A percentile compares a stretch with the other conserved stretches of the same genome.
These are phyloP conservation scores for Inga laurina DNA, from an alignment of 306 rosid genomes.

Conservation along the genomic window DNA sequence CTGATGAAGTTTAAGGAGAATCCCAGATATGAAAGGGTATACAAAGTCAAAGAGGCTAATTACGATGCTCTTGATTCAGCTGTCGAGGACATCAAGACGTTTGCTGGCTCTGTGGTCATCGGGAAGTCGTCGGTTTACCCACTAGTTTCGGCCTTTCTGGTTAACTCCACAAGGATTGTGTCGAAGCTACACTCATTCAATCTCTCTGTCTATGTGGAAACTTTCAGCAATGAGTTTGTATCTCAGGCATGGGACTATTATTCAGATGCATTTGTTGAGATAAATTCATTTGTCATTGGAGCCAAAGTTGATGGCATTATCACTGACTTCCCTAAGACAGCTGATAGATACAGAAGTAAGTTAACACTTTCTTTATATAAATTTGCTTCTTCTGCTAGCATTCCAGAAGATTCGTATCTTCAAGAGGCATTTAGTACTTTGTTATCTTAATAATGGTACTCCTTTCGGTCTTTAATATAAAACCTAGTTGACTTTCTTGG, in stretches of 20 bases:
- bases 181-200: conserved; percentile 44
- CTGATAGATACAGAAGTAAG: conserved; percentile 87
- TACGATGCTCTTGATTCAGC: conserved; percentile 45
- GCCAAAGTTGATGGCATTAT: conserved; percentile 61
- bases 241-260: conserved; percentile 96
- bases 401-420: background rate
- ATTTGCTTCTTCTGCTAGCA: conserved; percentile 18
- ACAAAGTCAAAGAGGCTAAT: conserved; percentile 55
- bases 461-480: too few species aligned
- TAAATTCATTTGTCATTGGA: conserved; percentile 62
- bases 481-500: too few species aligned
- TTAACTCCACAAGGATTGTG: conserved; percentile 45
- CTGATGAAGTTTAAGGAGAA: conserved; percentile 57
- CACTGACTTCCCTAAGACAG: conserved; percentile 81
- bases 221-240: conserved; percentile 86
- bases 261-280: conserved; percentile 81
- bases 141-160: conserved; percentile 37
- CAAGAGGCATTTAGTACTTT: background rate
- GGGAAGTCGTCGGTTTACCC: conserved; percentile 62
- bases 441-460: background rate
- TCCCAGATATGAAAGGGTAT: conserved; percentile 62
- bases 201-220: conserved; percentile 69
- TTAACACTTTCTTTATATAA: conserved; percentile 16
- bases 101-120: conserved; percentile 77
- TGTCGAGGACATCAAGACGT: conserved; percentile 58